Percentiles rank a stretch among this genome's conserved stretches.
These are phyloP conservation scores for Beta lomatogona DNA, from an alignment of 179 eudicot genomes.

Conservation along the genomic window DNA sequence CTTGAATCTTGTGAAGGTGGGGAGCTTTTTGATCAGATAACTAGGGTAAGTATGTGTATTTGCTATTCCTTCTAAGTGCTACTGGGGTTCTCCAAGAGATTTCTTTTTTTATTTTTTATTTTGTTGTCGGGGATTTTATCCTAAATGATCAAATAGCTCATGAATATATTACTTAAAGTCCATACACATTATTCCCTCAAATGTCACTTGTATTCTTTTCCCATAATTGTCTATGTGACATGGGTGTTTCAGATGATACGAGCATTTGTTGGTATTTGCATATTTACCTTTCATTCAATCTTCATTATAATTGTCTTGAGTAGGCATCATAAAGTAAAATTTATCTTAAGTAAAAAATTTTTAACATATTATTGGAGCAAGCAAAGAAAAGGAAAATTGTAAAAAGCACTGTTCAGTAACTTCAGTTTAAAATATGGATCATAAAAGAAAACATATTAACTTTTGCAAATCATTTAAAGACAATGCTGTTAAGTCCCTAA, in stretches of 20 bases:
- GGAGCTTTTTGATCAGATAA: conserved; percentile 96
- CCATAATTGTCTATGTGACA: neutral
- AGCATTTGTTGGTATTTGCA: neutral
- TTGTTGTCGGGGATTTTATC: neutral
- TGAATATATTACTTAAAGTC: neutral
- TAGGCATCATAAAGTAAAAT: neutral
- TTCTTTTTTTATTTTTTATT: neutral
- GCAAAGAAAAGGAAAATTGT: neutral
- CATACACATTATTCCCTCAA: neutral
- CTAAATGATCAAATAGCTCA: neutral
- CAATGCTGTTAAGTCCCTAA: neutral
- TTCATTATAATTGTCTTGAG: neutral
- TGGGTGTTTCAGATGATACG: neutral
- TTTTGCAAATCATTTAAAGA: neutral
- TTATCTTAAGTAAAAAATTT: neutral
- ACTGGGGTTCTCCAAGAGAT: neutral
- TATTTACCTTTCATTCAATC: neutral
- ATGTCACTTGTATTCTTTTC: neutral
- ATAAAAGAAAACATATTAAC: neutral
- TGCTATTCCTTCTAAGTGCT: neutral
- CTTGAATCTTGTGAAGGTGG: conserved; percentile 99
- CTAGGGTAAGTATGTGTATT: conserved; percentile 62
- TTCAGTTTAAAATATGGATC: neutral
- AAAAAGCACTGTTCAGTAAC: no score
- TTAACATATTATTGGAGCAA: neutral